Evolutionary conservation across 495 filamentous ascomycete species (phyloP).

Genomic region (Cladorrhinum samala): DNA sequence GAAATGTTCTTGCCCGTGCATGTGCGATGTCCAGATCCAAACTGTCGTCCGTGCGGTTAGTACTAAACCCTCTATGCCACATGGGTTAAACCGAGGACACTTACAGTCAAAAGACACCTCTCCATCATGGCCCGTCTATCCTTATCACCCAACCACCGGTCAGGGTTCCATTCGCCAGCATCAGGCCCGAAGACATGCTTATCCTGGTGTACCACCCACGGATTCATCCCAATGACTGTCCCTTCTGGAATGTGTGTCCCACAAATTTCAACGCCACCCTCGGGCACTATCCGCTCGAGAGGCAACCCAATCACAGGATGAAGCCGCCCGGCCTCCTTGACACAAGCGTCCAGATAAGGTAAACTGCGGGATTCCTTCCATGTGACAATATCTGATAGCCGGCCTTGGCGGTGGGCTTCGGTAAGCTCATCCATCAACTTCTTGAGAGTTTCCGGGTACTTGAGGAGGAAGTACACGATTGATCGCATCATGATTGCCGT

Average conservation of each 20-base stretch:
- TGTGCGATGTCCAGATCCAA: conserved; percentile 31
- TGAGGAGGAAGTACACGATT: conserved; percentile 48
- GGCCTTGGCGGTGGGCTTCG: conserved; percentile 20
- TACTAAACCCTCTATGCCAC: no score
- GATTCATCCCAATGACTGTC: conserved; percentile 41
- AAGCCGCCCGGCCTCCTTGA: conserved; percentile 49
- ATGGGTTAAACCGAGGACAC: no score
- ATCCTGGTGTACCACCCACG: conserved; percentile 33
- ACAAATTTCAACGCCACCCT: conserved; percentile 43
- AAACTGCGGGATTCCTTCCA: conserved; percentile 33
- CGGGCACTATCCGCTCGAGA: conserved; percentile 35
- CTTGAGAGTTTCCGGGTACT: conserved; percentile 38
- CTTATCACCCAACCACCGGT: conserved; percentile 43
- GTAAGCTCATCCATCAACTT: conserved; percentile 52
- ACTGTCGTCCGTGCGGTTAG: conserved; percentile 9
- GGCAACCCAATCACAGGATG: conserved; percentile 27
- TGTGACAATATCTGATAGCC: conserved; percentile 27
- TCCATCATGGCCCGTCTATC: conserved; percentile 32
- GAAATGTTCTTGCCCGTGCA: conserved; percentile 37
- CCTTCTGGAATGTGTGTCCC: conserved; percentile 42
- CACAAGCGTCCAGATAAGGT: conserved; percentile 44
- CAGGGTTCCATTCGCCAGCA: conserved; percentile 42
- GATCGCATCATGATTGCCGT: conserved; percentile 54
- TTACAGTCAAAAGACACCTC: conserved; percentile 17
- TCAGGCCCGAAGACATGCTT: conserved; percentile 33